phyloP scores from a whole-genome alignment of 2,329 filamentous ascomycete genomes.

The Apiospora arundinis region DNA sequence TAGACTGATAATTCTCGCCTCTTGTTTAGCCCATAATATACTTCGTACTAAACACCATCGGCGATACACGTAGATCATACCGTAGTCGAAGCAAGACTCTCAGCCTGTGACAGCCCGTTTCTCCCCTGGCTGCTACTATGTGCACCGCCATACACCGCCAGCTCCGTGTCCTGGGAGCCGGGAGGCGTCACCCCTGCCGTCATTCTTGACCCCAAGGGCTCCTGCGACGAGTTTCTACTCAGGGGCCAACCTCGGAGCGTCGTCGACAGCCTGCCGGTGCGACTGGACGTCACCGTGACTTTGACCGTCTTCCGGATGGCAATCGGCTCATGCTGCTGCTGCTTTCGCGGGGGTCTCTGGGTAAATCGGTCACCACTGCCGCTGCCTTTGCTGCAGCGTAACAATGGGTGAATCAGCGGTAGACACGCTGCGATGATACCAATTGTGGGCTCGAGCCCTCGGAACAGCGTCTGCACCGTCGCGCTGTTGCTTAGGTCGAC shows the following conservation, averaged over 20 bases:
- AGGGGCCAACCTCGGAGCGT: not conserved
- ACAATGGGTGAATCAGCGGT: not conserved
- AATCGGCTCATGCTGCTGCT: not conserved
- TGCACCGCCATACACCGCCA: not conserved
- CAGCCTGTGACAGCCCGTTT: not conserved
- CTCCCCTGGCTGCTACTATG: not conserved
- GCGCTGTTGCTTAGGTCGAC: conserved; percentile 12
- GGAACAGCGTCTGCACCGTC: conserved; percentile 10
- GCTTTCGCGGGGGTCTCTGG: not conserved
- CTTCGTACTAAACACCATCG: not conserved
- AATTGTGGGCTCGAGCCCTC: not conserved
- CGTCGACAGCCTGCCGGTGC: not conserved
- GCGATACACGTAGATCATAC: not conserved
- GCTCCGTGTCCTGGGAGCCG: not conserved
- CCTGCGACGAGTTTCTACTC: not conserved
- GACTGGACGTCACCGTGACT: not conserved
- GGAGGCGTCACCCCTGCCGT: not conserved
- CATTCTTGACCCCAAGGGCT: not conserved
- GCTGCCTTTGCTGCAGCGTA: not conserved
- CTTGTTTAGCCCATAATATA: too few relatives aligned
- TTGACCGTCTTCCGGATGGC: conserved; percentile 1
- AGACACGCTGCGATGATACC: not conserved
- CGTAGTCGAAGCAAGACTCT: not conserved
- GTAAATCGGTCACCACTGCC: not conserved
- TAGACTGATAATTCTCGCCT: not conserved